Evolutionary conservation across 257 asterid genomes (phyloP), one percentile per base, ranked within the genome.

Genomic region (Cruciata laevipes): DNA sequence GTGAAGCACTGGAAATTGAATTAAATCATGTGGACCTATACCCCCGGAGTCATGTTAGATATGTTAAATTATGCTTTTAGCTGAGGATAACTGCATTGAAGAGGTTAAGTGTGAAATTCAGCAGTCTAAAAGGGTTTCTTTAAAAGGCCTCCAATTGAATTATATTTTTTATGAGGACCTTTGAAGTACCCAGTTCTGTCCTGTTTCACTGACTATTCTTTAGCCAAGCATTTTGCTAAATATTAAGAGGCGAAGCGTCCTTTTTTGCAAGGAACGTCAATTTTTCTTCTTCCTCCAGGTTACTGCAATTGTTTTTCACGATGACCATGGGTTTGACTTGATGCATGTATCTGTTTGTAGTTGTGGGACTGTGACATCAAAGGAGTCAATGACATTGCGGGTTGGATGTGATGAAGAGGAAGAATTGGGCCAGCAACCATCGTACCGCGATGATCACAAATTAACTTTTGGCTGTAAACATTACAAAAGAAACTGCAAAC

Each of bases 401-500:
- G 75, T 72, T 70, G 74, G 18, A 37, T 75, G 65, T 63, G 81
- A 71, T 3, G 70, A 77, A 64, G 92, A 78, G 79, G 87, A 82
- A 66, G 76, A 83, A 57, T 80, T 84, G 31, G 96, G 93, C 58
- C 85, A 66, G 79, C 66, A 75, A 63, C 91, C 95, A 32, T 88
- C 95, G 25, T 88, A 81, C 70, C 83, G 55, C 14, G 93, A 86
- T 69, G 63, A 87, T 70, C 80, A 67, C 30, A 74, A 73, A 56
- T 74, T 47, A 58, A 69, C 72, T 66, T 88, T 86, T 66, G 97
- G 97, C 65, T 91, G 97, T 79, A 70, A 76, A 56, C 97, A 91
- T 78, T 91, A 91, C 77, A 86, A 75, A 82, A 89, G 96, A 74
- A 91, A 86, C 65, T 82, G 96, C 75, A 91, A 88, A 80, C 80